Conservation (phyloP, 495 filamentous ascomycete genomes). For the Xylaria curta region DNA sequence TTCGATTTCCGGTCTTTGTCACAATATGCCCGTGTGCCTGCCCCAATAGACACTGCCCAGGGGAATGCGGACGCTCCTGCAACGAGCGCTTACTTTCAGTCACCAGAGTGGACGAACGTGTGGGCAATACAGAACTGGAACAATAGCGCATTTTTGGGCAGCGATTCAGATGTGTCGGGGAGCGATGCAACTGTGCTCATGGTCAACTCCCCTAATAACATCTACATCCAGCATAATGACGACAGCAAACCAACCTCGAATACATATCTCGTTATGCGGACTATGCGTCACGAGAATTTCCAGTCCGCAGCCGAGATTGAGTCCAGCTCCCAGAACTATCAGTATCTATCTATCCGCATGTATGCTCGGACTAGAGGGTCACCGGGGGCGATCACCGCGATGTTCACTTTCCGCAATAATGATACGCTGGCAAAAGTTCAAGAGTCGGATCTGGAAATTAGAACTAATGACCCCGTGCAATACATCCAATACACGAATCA, state of each 20-base stretch:
- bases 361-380: conserved; percentile 58
- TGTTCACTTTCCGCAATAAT: conserved; percentile 66
- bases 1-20: conserved; percentile 68
- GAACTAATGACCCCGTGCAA: conserved; percentile 62
- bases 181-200: conserved; percentile 58
- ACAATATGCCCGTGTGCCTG: conserved; percentile 46
- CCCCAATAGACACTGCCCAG: conserved; percentile 39
- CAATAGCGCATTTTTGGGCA: conserved; percentile 42
- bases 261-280: conserved; percentile 68
- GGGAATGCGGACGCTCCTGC: conserved; percentile 39
- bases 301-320: conserved; percentile 72
- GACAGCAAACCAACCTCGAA: conserved; percentile 42
- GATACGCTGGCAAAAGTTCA: conserved; percentile 56
- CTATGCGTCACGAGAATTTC: conserved; percentile 59
- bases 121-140: conserved; percentile 71
- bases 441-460: conserved; percentile 79
- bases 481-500: conserved; percentile 78
- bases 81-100: conserved; percentile 49
- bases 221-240: conserved; percentile 61
- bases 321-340: conserved; percentile 56
- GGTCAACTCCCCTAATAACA: conserved; percentile 68
- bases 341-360: conserved; percentile 67
- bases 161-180: conserved; percentile 40
- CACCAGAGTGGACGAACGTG: conserved; percentile 49
- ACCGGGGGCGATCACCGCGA: conserved; percentile 67